Base-by-base conservation (phyloP, 768 basidiomycete genomes). In the Mycena amicta region DNA sequence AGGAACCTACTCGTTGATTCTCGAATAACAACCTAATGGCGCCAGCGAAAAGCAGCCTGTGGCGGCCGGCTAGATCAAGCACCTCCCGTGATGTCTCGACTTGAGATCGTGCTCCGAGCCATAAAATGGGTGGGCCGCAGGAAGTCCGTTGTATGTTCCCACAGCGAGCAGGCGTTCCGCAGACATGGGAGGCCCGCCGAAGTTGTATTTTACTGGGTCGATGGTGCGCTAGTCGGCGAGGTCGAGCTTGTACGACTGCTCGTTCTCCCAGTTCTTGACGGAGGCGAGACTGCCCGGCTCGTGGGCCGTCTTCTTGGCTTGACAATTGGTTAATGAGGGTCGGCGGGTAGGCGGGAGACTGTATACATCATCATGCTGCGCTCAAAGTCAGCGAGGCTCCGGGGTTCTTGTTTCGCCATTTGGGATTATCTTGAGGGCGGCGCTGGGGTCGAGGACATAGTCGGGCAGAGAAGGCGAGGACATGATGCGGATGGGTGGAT, bases 201-300 rank as follows among this genome's bases (percentile, higher is more conserved):
- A 64, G 18, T 54, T 64, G 45, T 64, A 64, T 39, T 40, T 6
- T 11, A 8, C 22, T 4, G 22, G 59, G 52, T 64, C 62, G 55
- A 64, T 47, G 2, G 62, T 64, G 51, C 62, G 62, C 62, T 59
- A 64, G n/a, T 64, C 62, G 26, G 55, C 53, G 22, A 57, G 37
- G 41, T 60, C 50, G 15, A 52, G 5, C 59, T 64, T 64, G 56
- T 64, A 60, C 23, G 62, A 64, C 15, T 57, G 57, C 47, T 64
- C 62, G 53, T 60, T 60, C 23, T 64, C 62, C 62, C 62, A 64
- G 51, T 64, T 64, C 56, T 64, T 64, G 52, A 64, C 62, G 46
- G 52, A 58, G 12, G 54, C 53, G 22, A 64, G 30, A 40, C 55
- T 60, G 25, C 53, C 56, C 13, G 59, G 55, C 50, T 53, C 53